Percentiles rank a stretch among this genome's conserved stretches.
Conservation (phyloP, 345 rosid species). For the Salix suchowensis region DNA sequence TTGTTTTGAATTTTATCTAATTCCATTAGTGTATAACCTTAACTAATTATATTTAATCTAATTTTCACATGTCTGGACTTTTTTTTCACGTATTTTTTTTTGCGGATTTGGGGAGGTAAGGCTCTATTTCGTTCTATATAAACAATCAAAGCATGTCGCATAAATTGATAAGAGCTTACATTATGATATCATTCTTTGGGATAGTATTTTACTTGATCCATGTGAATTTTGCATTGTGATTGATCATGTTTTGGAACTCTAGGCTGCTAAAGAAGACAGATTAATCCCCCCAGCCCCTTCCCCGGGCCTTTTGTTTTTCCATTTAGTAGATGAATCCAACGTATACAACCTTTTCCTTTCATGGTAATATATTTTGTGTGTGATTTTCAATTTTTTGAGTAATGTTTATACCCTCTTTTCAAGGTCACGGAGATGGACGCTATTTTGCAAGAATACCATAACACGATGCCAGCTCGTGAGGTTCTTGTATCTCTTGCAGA, state of each 20-base stretch:
- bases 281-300: neutral
- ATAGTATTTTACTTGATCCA: neutral
- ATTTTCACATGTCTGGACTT: neutral
- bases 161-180: neutral
- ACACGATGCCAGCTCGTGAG: slow-evolving; percentile 69
- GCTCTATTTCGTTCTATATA: no score
- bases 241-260: neutral
- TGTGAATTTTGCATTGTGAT: neutral
- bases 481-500: slow-evolving; percentile 78
- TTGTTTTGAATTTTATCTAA: neutral
- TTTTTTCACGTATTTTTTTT: neutral
- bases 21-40: neutral
- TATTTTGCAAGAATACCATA: slow-evolving; percentile 71
- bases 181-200: neutral
- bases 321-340: neutral
- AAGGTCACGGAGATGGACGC: slow-evolving; percentile 96
- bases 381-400: neutral
- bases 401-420: neutral
- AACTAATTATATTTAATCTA: neutral
- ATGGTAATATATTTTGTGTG: neutral
- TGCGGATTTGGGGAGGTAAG: neutral
- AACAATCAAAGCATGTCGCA: neutral
- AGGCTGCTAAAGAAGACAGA: neutral
- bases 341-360: neutral
- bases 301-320: neutral